Evolutionary conservation across 139 green algal species (phyloP).

Genomic region (Yamagishiella unicocca): DNA sequence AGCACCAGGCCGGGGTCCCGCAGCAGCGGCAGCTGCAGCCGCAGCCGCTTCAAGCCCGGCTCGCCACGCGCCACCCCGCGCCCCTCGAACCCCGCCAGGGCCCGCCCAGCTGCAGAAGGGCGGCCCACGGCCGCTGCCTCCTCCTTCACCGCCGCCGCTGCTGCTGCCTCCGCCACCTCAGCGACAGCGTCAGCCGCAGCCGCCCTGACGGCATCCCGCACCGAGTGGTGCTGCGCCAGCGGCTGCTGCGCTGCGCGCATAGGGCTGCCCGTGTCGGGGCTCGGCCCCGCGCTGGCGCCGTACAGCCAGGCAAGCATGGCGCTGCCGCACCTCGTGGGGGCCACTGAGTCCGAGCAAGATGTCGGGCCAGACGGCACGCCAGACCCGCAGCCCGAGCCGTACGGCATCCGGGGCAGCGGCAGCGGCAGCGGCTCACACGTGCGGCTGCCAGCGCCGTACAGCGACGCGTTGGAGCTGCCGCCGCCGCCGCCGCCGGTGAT

Average conservation of each 20-base stretch:
- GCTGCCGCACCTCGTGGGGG: not conserved
- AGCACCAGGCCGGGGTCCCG: not conserved
- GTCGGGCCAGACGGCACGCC: too few species aligned
- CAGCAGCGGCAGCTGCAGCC: slow-evolving; percentile 6
- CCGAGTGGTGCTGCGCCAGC: too few species aligned
- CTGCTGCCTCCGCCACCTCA: too few species aligned
- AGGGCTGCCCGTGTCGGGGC: too few species aligned
- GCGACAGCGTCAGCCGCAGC: not conserved
- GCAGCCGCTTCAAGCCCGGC: not conserved
- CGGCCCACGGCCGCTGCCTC: not conserved
- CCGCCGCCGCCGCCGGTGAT: not conserved
- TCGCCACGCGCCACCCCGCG: not conserved
- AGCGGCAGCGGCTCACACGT: not conserved
- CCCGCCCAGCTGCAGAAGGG: not conserved
- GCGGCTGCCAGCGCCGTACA: not conserved
- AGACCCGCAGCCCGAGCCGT: too few species aligned
- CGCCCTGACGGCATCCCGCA: not conserved
- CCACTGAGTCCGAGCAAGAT: not conserved
- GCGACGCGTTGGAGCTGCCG: not conserved
- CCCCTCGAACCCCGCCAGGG: not conserved
- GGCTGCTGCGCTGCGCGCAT: too few species aligned
- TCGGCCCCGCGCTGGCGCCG: too few species aligned
- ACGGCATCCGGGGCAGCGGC: too few species aligned
- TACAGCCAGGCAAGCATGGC: not conserved
- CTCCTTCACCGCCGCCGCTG: not conserved